A percentile compares a stretch with the other conserved stretches of the same genome.
Conservation (phyloP, 169 alveolate species). For the Babesia bovis region DNA sequence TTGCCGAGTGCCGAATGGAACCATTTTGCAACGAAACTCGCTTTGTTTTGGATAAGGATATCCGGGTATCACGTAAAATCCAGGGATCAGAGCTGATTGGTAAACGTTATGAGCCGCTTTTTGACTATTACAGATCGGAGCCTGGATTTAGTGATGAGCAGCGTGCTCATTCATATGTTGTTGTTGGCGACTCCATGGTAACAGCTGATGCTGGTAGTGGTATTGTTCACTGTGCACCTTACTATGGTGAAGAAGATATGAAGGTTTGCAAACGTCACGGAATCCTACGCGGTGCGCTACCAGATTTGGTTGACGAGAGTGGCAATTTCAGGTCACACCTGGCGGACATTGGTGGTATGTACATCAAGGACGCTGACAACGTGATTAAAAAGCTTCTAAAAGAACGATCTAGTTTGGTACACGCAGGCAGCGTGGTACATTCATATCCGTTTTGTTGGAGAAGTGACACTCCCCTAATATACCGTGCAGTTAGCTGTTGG, state of each 20-base stretch:
- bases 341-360: slow-evolving; percentile 83
- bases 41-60: slow-evolving; percentile 54
- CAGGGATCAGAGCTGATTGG: slow-evolving; percentile 87
- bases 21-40: slow-evolving; percentile 73
- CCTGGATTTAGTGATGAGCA: slow-evolving; percentile 77
- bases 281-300: slow-evolving; percentile 74
- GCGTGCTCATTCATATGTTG: slow-evolving; percentile 69
- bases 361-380: slow-evolving; percentile 95
- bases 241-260: slow-evolving; percentile 96
- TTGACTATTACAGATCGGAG: slow-evolving; percentile 58
- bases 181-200: slow-evolving; percentile 90
- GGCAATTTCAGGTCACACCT: slow-evolving; percentile 86
- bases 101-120: slow-evolving; percentile 89
- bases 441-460: slow-evolving; percentile 99
- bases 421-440: slow-evolving; percentile 84
- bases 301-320: slow-evolving; percentile 90
- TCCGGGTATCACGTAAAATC: slow-evolving; percentile 76
- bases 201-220: slow-evolving; percentile 95
- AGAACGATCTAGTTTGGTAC: slow-evolving; percentile 80
- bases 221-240: slow-evolving; percentile 96
- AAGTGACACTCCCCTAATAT: slow-evolving; percentile 98
- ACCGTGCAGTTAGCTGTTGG: slow-evolving; percentile 98
- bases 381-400: slow-evolving; percentile 87
- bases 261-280: slow-evolving; percentile 75
- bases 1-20: slow-evolving; percentile 87